phyloP scores from a whole-genome alignment of 768 basidiomycete species.

The Chalciporus piperatus region DNA sequence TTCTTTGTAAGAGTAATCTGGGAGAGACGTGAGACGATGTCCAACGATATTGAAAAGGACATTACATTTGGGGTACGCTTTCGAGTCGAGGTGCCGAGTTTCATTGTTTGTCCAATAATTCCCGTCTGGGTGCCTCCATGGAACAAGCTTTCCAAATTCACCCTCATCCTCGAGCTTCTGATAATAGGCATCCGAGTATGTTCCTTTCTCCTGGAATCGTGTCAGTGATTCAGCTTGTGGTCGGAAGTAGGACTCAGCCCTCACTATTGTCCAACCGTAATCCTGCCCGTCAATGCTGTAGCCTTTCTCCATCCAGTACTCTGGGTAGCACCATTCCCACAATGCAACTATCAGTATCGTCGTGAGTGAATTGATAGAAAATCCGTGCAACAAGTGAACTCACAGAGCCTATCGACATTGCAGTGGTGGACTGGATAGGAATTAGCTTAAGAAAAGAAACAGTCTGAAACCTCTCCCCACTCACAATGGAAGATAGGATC shows the following conservation, averaged over 20 bases:
- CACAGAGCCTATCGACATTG: slow-evolving; percentile 25
- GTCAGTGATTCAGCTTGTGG: background rate
- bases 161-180: slow-evolving; percentile 20
- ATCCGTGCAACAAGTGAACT: background rate
- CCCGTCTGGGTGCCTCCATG: slow-evolving; percentile 24
- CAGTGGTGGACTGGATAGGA: slow-evolving; percentile 20
- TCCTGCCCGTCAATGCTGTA: slow-evolving; percentile 10
- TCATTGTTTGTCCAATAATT: slow-evolving; percentile 25
- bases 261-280: slow-evolving; percentile 25
- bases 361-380: background rate
- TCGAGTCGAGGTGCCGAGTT: slow-evolving; percentile 20
- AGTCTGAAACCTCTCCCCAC: background rate
- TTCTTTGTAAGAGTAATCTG: slow-evolving; percentile 29
- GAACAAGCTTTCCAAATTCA: slow-evolving; percentile 16
- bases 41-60: background rate
- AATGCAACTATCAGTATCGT: slow-evolving; percentile 17
- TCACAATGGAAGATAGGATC: slow-evolving; percentile 27
- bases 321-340: slow-evolving; percentile 30
- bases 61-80: slow-evolving; percentile 23
- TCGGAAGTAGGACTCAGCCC: background rate
- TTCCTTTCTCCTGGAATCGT: slow-evolving; percentile 16
- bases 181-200: slow-evolving; percentile 22
- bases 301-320: slow-evolving; percentile 29
- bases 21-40: background rate
- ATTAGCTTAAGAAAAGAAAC: background rate